These are phyloP conservation scores for Candida succiphila DNA, from an alignment of 805 yeast species.

Conservation along the genomic window DNA sequence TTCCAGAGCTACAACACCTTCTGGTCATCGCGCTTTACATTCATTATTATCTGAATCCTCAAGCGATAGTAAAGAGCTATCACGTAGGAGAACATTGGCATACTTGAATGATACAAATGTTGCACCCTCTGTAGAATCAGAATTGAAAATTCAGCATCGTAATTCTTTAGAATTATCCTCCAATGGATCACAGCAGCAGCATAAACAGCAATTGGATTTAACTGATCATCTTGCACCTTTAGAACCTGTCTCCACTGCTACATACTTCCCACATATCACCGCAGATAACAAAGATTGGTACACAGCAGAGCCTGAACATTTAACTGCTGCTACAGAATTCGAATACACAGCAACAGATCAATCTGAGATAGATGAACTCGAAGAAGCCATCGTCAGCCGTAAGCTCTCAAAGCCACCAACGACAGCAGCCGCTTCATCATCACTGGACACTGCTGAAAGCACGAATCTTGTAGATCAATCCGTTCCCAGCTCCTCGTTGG, in stretches of 20 bases:
- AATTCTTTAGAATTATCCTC: not conserved
- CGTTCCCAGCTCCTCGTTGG: too few relatives aligned
- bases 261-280: constrained; percentile 60
- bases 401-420: not conserved
- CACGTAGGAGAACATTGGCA: not conserved
- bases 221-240: constrained; percentile 15
- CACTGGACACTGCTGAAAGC: not conserved
- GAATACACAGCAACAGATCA: constrained; percentile 22
- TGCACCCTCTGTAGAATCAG: not conserved
- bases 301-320: constrained; percentile 24
- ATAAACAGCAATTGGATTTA: too few relatives aligned
- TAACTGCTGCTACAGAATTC: constrained; percentile 40
- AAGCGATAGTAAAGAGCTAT: not conserved
- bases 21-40: not conserved
- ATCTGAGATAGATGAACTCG: constrained; percentile 16
- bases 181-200: not conserved
- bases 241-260: constrained; percentile 62
- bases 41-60: too few relatives aligned
- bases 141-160: too few relatives aligned
- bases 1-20: not conserved
- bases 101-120: not conserved
- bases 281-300: constrained; percentile 3
- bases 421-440: too few relatives aligned
- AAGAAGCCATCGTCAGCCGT: constrained; percentile 13
- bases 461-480: too few relatives aligned